phyloP scores from a whole-genome alignment of 2,329 filamentous ascomycete genomes.

The Trichophyton schoenleinii region DNA sequence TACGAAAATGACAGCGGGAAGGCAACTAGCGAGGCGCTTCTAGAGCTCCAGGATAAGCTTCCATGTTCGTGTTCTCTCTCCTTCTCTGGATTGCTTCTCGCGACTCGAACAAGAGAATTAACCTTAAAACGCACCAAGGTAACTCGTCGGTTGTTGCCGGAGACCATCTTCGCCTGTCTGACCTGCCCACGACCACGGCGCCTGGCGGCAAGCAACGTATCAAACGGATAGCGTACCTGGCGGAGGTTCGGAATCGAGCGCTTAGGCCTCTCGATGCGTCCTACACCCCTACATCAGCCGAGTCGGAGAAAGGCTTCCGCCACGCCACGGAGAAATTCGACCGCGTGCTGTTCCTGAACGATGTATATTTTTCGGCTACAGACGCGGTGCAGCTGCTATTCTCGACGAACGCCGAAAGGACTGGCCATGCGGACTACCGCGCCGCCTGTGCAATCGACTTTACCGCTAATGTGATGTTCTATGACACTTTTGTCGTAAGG shows the following conservation, averaged over 20 bases:
- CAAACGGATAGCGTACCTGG: slow-evolving; percentile 10
- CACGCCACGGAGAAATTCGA: slow-evolving; percentile 6
- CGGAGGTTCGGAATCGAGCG: slow-evolving; percentile 11
- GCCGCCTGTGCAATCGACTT: slow-evolving; percentile 11
- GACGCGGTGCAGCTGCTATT: slow-evolving; percentile 8
- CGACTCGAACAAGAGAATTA: not conserved
- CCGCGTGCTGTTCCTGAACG: slow-evolving; percentile 9
- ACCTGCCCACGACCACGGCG: slow-evolving; percentile 3
- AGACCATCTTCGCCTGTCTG: slow-evolving; percentile 8
- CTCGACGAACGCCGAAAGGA: slow-evolving; percentile 7
- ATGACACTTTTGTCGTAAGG: slow-evolving; percentile 10
- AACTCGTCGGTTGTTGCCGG: slow-evolving; percentile 11
- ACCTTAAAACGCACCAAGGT: not conserved
- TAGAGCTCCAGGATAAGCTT: slow-evolving; percentile 7
- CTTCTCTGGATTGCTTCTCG: too few relatives aligned
- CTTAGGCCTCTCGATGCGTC: slow-evolving; percentile 7
- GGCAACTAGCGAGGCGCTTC: slow-evolving; percentile 6
- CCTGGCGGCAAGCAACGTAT: slow-evolving; percentile 6
- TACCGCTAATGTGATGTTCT: slow-evolving; percentile 9
- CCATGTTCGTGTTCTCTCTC: slow-evolving; percentile 6
- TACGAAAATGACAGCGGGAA: slow-evolving; percentile 11
- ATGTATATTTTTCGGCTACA: slow-evolving; percentile 8
- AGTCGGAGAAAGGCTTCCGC: slow-evolving; percentile 2
- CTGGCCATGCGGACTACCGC: slow-evolving; percentile 6
- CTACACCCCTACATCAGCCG: not conserved